Evolutionary conservation across 805 yeast species (phyloP).

Genomic region (Ogataea nonfermentans): DNA sequence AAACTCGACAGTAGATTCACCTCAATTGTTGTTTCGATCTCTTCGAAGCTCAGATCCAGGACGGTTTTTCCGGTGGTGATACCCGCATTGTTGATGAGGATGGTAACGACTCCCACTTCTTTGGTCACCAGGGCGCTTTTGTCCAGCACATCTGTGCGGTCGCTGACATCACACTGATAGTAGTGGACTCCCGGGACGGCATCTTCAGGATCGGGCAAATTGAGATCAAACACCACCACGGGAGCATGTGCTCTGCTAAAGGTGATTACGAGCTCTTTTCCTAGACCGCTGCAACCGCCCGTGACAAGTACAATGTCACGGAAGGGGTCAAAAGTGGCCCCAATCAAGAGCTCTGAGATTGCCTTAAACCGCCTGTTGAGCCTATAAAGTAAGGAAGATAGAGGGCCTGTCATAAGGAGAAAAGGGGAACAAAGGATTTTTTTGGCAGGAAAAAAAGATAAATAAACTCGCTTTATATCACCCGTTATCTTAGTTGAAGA

Average conservation of each 20-base stretch:
- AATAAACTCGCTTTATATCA: not conserved
- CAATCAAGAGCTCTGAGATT: slow-evolving; percentile 42
- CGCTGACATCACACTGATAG: slow-evolving; percentile 69
- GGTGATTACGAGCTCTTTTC: slow-evolving; percentile 53
- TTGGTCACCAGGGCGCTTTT: slow-evolving; percentile 40
- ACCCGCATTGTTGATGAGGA: slow-evolving; percentile 86
- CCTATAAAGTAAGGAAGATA: slow-evolving; percentile 25
- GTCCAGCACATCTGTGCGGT: slow-evolving; percentile 42
- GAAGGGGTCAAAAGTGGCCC: slow-evolving; percentile 49
- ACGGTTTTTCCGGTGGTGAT: slow-evolving; percentile 59
- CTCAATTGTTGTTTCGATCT: slow-evolving; percentile 59
- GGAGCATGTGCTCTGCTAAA: slow-evolving; percentile 45
- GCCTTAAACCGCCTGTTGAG: slow-evolving; percentile 29
- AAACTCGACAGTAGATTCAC: slow-evolving; percentile 73
- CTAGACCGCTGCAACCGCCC: slow-evolving; percentile 84
- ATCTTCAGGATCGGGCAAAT: slow-evolving; percentile 38
- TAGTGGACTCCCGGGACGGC: slow-evolving; percentile 45
- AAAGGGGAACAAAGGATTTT: slow-evolving; percentile 9
- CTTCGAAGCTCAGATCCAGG: slow-evolving; percentile 50
- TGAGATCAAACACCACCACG: slow-evolving; percentile 68
- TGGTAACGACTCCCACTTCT: slow-evolving; percentile 59
- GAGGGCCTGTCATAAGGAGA: slow-evolving; percentile 31
- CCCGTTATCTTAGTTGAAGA: not conserved
- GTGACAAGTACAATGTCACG: slow-evolving; percentile 71
- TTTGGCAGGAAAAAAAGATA: slow-evolving; percentile 1